A percentile compares a stretch with the other conserved stretches of the same genome.
These are phyloP conservation scores for Dacryopinax spathularia DNA, from an alignment of 768 basidiomycete genomes.

Conservation along the genomic window DNA sequence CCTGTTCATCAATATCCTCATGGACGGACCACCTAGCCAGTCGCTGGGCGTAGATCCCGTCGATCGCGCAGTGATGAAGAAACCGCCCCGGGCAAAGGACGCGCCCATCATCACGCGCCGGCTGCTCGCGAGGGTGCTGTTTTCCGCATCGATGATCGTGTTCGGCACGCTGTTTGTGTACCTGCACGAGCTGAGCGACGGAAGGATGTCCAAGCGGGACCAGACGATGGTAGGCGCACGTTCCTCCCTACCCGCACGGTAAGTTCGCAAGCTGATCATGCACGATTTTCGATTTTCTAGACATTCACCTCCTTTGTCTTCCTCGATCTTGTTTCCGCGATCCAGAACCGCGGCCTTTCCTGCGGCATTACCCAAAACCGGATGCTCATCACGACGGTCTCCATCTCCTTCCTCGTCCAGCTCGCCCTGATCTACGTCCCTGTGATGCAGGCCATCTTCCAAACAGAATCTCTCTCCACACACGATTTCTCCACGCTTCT, in stretches of 20 bases:
- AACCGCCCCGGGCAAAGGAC: constrained; percentile 84
- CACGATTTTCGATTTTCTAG: constrained; percentile 29
- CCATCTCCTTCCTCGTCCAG: constrained; percentile 70
- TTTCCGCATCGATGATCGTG: constrained; percentile 86
- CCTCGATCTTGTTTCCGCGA: constrained; percentile 86
- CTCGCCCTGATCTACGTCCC: constrained; percentile 81
- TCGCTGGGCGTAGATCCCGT: constrained; percentile 95
- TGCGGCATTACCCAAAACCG: constrained; percentile 72
- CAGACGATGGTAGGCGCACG: constrained; percentile 76
- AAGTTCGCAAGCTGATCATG: background rate
- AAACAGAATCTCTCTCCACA: constrained; percentile 64
- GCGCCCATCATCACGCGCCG: constrained; percentile 70
- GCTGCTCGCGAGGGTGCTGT: constrained; percentile 68
- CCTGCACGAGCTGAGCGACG: constrained; percentile 66
- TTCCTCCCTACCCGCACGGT: background rate
- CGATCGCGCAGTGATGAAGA: constrained; percentile 81
- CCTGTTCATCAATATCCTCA: constrained; percentile 96
- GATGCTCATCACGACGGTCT: constrained; percentile 82
- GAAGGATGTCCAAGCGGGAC: constrained; percentile 68
- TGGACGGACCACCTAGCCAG: constrained; percentile 95
- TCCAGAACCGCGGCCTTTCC: constrained; percentile 84
- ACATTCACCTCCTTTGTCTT: constrained; percentile 96
- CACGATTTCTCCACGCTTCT: constrained; percentile 61
- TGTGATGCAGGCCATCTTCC: constrained; percentile 81
- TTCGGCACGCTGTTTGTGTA: constrained; percentile 79